Conservation (phyloP, 768 basidiomycete species). For the Clitopilus passeckerianus region DNA sequence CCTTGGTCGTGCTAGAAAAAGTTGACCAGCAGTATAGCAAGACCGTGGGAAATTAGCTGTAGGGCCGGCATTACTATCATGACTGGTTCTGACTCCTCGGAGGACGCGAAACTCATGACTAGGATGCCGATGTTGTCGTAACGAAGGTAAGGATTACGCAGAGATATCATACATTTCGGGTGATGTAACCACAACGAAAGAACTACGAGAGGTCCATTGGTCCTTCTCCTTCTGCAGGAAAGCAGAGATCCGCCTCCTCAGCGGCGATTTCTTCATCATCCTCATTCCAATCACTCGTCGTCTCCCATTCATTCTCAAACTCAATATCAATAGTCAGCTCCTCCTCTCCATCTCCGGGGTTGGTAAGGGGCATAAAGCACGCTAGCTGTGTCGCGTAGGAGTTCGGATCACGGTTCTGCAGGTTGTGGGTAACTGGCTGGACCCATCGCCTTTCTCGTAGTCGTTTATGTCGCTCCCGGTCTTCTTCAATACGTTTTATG, state of each 20-base stretch:
- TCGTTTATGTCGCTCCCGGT: conserved; percentile 88
- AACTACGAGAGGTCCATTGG: conserved; percentile 37
- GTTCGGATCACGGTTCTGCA: conserved; percentile 6
- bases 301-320: conserved; percentile 88
- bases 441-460: conserved; percentile 90
- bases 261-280: conserved; percentile 74
- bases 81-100: no score
- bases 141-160: no score
- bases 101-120: no score
- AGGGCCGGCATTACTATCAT: background rate
- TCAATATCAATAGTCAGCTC: conserved; percentile 73
- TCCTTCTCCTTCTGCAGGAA: conserved; percentile 42
- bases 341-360: conserved; percentile 45
- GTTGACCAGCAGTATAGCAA: background rate
- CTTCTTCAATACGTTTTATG: conserved; percentile 86
- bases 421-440: conserved; percentile 62
- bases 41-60: background rate
- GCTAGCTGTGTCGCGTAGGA: conserved; percentile 36
- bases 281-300: conserved; percentile 88
- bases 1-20: background rate
- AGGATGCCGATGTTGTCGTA: no score
- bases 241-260: conserved; percentile 72
- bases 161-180: no score
- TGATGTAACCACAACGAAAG: no score
- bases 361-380: conserved; percentile 56